Conservation (phyloP, 768 basidiomycete species). For the Candolleomyces efflorescens region DNA sequence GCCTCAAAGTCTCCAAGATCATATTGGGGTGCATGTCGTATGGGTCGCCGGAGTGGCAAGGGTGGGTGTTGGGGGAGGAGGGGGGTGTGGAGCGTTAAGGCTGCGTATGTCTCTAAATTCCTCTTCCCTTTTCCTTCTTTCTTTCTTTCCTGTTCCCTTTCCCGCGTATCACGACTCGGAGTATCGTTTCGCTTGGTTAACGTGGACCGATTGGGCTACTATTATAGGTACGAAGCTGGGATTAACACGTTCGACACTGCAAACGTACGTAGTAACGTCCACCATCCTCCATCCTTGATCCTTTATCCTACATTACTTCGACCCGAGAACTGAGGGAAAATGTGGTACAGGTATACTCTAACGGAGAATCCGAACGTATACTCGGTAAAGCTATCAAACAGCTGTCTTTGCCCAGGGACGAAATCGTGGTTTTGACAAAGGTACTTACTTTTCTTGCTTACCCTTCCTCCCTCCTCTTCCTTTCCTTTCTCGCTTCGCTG, state of each 20-base stretch:
- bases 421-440: slow-evolving; percentile 78
- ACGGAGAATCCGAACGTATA: slow-evolving; percentile 61
- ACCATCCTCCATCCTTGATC: too few relatives aligned
- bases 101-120: slow-evolving; percentile 37
- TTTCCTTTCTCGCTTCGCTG: too few relatives aligned
- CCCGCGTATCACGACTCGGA: too few relatives aligned
- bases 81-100: slow-evolving; percentile 48
- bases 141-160: background rate
- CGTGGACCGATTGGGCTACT: background rate
- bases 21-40: slow-evolving; percentile 67
- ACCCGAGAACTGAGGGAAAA: background rate
- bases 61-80: slow-evolving; percentile 43
- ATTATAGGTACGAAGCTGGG: slow-evolving; percentile 51
- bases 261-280: slow-evolving; percentile 33
- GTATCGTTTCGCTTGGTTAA: too few relatives aligned
- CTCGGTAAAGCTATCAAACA: slow-evolving; percentile 71
- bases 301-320: too few relatives aligned
- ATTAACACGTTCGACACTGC: slow-evolving; percentile 63
- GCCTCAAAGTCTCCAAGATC: slow-evolving; percentile 59
- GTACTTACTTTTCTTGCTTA: too few relatives aligned
- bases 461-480: too few relatives aligned
- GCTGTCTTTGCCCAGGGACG: slow-evolving; percentile 62
- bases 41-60: slow-evolving; percentile 47
- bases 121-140: too few relatives aligned
- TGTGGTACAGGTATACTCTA: slow-evolving; percentile 50